Evolutionary conservation across 1,284 basidiomycete species (phyloP), one percentile per base, ranked within the genome.

Genomic region (Pseudozyma pruni): DNA sequence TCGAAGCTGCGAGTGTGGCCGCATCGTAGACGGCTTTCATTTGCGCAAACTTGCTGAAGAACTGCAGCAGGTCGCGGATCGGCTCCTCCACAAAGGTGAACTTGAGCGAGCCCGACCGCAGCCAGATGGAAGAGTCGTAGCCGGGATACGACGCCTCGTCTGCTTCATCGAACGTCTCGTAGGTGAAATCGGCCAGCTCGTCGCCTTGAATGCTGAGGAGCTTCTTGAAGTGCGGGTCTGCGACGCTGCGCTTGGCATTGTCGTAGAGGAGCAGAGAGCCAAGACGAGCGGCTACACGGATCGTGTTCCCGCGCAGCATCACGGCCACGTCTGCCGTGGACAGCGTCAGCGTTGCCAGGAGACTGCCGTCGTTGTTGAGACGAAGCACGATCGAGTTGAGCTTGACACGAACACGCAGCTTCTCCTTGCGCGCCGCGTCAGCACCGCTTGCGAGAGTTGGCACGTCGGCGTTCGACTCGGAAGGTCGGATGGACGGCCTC

Each of bases 151-250:
- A 86, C 31, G 87, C 85, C 7, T 76, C 59, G 33, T 87, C 86
- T 9, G 73, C 76, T 3, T 85, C 83, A 82, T 95, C 91, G 83
- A 90, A 95, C 0, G 94, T 98, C 83, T 97, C 91, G 83, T 98
- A 98, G 52, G 88, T 89, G 84, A 99, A 94, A 82, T 97, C 92
- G 22, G 94, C 95, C 43, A 98, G 89, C 82, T 98, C 92, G 75
- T 93, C 89, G 34, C 94, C 96, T 80, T 98, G 93, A 54, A 98
- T 98, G 27, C 93, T 91, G 53, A 99, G 84, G 9, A 99, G 87
- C 76, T 93, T 88, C 78, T 92, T 91, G 85, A 95, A 96, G 13
- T 81, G 72, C 1, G 88, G 86, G 53, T 89, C 87, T 1, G 72
- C 74, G 16, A 74, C 71, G 32, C 88, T 84, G 14, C 85, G 85